Evolutionary conservation across 106 monocot species (phyloP).

Genomic region (Apostasia shenzhenica): DNA sequence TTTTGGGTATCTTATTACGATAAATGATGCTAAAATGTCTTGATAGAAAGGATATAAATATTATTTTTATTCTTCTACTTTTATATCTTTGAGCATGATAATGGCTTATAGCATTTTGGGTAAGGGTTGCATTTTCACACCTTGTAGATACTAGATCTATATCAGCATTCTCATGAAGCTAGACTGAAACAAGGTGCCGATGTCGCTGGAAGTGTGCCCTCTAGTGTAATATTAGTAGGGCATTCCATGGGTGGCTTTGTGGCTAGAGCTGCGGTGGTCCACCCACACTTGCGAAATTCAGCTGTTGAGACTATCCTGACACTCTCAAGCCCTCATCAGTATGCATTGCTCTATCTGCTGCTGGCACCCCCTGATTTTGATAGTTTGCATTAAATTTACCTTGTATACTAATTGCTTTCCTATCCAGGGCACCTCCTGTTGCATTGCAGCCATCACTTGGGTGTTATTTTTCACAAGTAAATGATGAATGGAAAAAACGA

Average conservation of each 20-base stretch:
- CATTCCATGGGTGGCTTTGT: constrained; percentile 99
- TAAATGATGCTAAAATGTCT: too few relatives aligned
- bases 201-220: constrained; percentile 45
- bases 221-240: constrained; percentile 88
- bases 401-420: constrained; percentile 21
- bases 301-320: constrained; percentile 89
- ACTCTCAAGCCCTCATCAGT: constrained; percentile 96
- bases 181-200: constrained; percentile 42
- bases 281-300: constrained; percentile 63
- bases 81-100: too few relatives aligned
- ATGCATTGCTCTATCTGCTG: constrained; percentile 18
- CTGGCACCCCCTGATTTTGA: constrained; percentile 1
- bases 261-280: constrained; percentile 82
- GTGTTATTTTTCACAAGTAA: constrained; percentile 72
- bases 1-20: too few relatives aligned
- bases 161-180: constrained; percentile 53
- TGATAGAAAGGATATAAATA: too few relatives aligned
- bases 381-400: constrained; percentile 3
- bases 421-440: constrained; percentile 88
- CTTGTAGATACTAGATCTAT: constrained; percentile 83
- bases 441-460: constrained; percentile 96
- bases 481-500: constrained; percentile 77
- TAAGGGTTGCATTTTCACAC: constrained; percentile 6
- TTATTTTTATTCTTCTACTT: too few relatives aligned
- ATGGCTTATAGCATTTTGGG: not conserved